These are phyloP conservation scores for Syncephalastrum contaminatum DNA, from an alignment of 371 early-diverging fungal genomes.

Conservation along the genomic window DNA sequence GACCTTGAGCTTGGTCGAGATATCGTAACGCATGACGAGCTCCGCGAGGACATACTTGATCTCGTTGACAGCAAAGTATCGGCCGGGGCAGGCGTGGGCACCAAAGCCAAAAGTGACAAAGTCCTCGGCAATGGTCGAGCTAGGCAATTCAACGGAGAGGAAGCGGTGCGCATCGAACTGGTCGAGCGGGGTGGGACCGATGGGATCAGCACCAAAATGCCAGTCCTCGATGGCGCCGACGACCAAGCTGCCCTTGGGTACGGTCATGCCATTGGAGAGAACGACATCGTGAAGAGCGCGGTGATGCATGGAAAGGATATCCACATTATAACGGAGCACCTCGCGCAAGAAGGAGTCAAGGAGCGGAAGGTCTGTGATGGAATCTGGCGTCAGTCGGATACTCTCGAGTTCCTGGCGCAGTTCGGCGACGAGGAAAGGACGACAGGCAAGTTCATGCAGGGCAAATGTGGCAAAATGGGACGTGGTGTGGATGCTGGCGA, in stretches of 20 bases:
- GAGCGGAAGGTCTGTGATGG: slow-evolving; percentile 28
- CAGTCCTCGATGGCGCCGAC: slow-evolving; percentile 23
- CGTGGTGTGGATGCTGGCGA: slow-evolving; percentile 44
- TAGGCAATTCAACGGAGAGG: slow-evolving; percentile 11
- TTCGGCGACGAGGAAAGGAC: slow-evolving; percentile 24
- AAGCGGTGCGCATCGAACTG: slow-evolving; percentile 33
- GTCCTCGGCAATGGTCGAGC: slow-evolving; percentile 16
- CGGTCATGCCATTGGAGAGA: slow-evolving; percentile 40
- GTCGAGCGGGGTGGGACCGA: slow-evolving; percentile 11
- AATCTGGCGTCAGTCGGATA: slow-evolving; percentile 24
- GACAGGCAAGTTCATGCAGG: slow-evolving; percentile 31
- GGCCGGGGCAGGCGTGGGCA: slow-evolving; percentile 49
- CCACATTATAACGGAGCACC: slow-evolving; percentile 34
- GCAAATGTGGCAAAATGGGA: slow-evolving; percentile 34
- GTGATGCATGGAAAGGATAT: slow-evolving; percentile 36
- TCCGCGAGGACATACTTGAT: slow-evolving; percentile 39
- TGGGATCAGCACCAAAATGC: slow-evolving; percentile 10
- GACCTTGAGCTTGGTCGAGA: slow-evolving; percentile 24
- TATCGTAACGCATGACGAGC: slow-evolving; percentile 22
- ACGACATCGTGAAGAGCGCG: slow-evolving; percentile 26
- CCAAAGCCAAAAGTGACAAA: slow-evolving; percentile 14
- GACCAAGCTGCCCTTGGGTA: slow-evolving; percentile 41
- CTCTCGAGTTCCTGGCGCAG: slow-evolving; percentile 21
- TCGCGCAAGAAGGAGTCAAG: slow-evolving; percentile 56
- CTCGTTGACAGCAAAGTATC: slow-evolving; percentile 50